A percentile compares a stretch with the other conserved stretches of the same genome.
Conservation (phyloP, 2,329 filamentous ascomycete genomes). For the Talaromyces sp. region DNA sequence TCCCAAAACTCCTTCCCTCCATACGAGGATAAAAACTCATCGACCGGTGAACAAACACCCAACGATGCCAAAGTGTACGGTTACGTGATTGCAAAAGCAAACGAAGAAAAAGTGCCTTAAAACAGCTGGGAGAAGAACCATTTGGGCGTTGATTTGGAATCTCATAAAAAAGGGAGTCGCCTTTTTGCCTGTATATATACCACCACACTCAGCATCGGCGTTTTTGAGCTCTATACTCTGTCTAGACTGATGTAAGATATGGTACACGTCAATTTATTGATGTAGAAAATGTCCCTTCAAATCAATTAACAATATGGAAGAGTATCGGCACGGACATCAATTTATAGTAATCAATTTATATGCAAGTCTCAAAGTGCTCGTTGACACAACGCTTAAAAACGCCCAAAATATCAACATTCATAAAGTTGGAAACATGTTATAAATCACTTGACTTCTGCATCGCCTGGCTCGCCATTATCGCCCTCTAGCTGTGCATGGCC, state of each 20-base stretch:
- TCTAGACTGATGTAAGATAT: too few species aligned
- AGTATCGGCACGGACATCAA: neutral
- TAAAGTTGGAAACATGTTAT: neutral
- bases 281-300: neutral
- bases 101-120: neutral
- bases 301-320: neutral
- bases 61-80: conserved; percentile 8
- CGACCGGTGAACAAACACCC: neutral
- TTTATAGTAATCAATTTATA: neutral
- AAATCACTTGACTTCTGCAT: neutral
- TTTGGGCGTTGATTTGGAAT: neutral
- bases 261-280: too few species aligned
- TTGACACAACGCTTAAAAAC: neutral
- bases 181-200: neutral
- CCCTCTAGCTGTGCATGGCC: conserved; percentile 1
- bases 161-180: neutral
- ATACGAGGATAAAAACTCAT: neutral
- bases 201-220: neutral
- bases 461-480: conserved; percentile 9
- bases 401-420: neutral
- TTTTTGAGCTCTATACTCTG: neutral
- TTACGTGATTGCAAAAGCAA: conserved; percentile 3
- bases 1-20: conserved; percentile 4
- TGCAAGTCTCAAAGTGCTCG: neutral
- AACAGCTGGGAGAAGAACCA: neutral